Conservation (phyloP, 2,329 filamentous ascomycete genomes). For the Sporothrix mexicana region DNA sequence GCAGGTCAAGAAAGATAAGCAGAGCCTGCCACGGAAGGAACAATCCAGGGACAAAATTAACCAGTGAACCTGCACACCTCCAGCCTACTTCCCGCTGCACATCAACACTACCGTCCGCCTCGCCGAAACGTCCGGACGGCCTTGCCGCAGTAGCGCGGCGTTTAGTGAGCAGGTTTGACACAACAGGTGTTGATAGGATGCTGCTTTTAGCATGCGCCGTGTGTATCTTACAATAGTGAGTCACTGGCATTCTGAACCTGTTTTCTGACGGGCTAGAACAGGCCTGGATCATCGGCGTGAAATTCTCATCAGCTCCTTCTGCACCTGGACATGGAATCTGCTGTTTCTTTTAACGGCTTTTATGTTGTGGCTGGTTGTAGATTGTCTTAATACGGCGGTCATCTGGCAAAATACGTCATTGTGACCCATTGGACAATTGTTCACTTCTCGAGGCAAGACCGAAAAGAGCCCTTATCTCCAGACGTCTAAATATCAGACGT, state of each 20-base stretch:
- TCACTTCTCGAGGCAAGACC: too few species aligned
- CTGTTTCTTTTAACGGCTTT: background rate
- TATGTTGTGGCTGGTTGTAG: too few species aligned
- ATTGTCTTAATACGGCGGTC: background rate
- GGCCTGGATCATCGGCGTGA: constrained; percentile 9
- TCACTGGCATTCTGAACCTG: constrained; percentile 20
- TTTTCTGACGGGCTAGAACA: constrained; percentile 16
- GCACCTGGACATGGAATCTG: constrained; percentile 11
- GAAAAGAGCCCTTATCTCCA: background rate
- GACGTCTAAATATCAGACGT: background rate
- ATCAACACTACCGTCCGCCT: background rate
- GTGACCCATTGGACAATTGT: background rate
- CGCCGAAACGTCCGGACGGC: background rate
- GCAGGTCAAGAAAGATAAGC: constrained; percentile 18
- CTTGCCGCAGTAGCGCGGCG: constrained; percentile 9
- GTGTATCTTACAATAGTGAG: background rate
- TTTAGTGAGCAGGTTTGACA: background rate
- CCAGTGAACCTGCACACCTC: constrained; percentile 15
- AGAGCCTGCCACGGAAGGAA: background rate
- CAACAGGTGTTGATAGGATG: too few species aligned
- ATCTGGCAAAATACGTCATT: constrained; percentile 16
- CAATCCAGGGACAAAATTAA: background rate
- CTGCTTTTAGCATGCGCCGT: too few species aligned
- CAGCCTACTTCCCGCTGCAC: background rate
- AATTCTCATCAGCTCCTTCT: constrained; percentile 16